Evolutionary conservation across 1,284 basidiomycete species (phyloP), one percentile per base, ranked within the genome.

Genomic region (Fistulina hepatica): DNA sequence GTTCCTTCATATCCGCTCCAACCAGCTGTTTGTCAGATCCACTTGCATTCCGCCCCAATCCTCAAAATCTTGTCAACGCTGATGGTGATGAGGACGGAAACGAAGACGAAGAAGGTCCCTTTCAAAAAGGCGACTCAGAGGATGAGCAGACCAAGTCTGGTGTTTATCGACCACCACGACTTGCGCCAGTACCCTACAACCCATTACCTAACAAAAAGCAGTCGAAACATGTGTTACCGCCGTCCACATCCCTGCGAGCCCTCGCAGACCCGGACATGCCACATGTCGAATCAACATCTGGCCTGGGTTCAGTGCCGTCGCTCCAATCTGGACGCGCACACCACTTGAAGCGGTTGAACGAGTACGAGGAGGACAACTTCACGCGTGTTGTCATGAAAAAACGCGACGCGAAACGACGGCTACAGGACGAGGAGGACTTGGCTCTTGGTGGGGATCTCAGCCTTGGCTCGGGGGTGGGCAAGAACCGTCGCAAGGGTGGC

Each of bases 301-400:
- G 91, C 38, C 65, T 94, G 3, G 81, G 83, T 6, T 66, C 69
- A 36, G 73, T 64, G 43, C 78, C 67, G 25, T 65, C 65, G 38
- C 65, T 73, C 11, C 60, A 57, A 27, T 82, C 80, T 2, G 66
- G 70, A 15, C 80, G 88, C 17, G 84, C 83, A 7, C 71, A 76
- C 23, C 79, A 89, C 45, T 67, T 97, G 43, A 75, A 80, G 48
- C 74, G 81, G 10, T 81, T 97, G 64, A 76, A 76, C 37, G 83
- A 90, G 47, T 98, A 89, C 59, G 94, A 98, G 61, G 94, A 97
- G 59, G 88, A 90, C 39, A 94, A 97, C 59, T 92, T 97, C 64
- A 91, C 85, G 20, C 78, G 94, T 39, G 58, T 97, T 39, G 73
- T 94, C 44, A 83, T 92, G 72, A 86, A 81, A 57, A 97, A 97